phyloP scores from a whole-genome alignment of 2,329 filamentous ascomycete species.

The Penicillium sp. region DNA sequence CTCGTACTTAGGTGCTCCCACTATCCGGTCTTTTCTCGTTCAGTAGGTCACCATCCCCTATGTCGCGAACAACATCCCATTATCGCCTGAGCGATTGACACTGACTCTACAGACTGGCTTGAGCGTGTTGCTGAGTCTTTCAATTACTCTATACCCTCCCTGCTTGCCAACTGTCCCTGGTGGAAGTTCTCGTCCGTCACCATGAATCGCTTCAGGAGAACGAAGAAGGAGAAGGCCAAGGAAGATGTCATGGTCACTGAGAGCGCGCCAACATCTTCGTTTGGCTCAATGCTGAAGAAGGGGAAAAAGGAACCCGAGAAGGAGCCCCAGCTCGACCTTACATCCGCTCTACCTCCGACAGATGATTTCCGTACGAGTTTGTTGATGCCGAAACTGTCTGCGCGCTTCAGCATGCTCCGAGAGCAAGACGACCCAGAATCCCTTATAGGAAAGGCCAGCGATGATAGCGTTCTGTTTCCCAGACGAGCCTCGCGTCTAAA shows the following conservation, averaged over 20 bases:
- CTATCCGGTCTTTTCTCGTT: constrained; percentile 1
- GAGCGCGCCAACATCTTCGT: constrained; percentile 40
- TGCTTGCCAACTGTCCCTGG: constrained; percentile 5
- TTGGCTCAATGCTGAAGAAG: constrained; percentile 52
- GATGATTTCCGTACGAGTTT: constrained; percentile 96
- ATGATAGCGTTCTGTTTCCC: constrained; percentile 87
- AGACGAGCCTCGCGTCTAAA: constrained; percentile 78
- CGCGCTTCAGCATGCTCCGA: constrained; percentile 93
- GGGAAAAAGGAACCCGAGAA: constrained; percentile 56
- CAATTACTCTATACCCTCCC: constrained; percentile 4
- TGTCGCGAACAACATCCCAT: background rate
- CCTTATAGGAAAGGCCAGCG: constrained; percentile 89
- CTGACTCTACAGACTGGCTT: constrained; percentile 20
- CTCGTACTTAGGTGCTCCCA: background rate
- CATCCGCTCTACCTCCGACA: constrained; percentile 73
- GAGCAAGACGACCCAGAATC: constrained; percentile 92
- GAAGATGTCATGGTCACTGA: constrained; percentile 28
- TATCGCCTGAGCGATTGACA: constrained; percentile 15
- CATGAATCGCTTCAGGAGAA: constrained; percentile 50
- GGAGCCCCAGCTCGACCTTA: constrained; percentile 69
- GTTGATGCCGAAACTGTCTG: constrained; percentile 92
- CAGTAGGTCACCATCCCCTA: constrained; percentile 12
- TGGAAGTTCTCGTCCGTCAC: constrained; percentile 8
- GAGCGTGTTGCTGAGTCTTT: background rate
- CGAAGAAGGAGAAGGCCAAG: constrained; percentile 42